phyloP scores from a whole-genome alignment of 2,329 filamentous ascomycete genomes.

The Xylariaceae sp. region DNA sequence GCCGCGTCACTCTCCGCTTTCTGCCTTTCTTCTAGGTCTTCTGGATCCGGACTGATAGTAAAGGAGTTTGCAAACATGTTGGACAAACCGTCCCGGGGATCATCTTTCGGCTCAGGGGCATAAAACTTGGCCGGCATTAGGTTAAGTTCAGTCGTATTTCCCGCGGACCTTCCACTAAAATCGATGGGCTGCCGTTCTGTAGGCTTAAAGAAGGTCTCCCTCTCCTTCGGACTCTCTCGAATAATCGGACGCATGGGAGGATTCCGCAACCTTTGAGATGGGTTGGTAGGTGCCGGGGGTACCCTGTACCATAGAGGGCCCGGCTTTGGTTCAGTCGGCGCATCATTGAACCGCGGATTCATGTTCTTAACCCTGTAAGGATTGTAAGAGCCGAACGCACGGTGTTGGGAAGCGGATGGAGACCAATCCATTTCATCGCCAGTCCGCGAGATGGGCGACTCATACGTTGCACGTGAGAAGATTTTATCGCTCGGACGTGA shows the following conservation, averaged over 20 bases:
- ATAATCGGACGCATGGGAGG: slow-evolving; percentile 53
- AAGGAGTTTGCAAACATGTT: slow-evolving; percentile 33
- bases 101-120: slow-evolving; percentile 29
- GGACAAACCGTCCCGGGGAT: slow-evolving; percentile 31
- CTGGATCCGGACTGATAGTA: slow-evolving; percentile 30
- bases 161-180: slow-evolving; percentile 18
- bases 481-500: neutral
- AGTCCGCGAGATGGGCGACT: slow-evolving; percentile 32
- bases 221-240: slow-evolving; percentile 41
- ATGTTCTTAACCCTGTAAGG: slow-evolving; percentile 37
- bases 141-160: slow-evolving; percentile 20
- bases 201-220: slow-evolving; percentile 45
- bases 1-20: slow-evolving; percentile 2
- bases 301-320: slow-evolving; percentile 65
- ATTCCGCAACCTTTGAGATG: slow-evolving; percentile 57
- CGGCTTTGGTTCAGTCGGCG: slow-evolving; percentile 39
- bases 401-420: slow-evolving; percentile 52
- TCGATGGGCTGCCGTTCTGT: slow-evolving; percentile 22
- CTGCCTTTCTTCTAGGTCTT: slow-evolving; percentile 19
- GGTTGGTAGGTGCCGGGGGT: slow-evolving; percentile 62
- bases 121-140: slow-evolving; percentile 30
- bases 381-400: slow-evolving; percentile 48
- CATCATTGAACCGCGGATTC: slow-evolving; percentile 43
- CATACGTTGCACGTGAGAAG: neutral
- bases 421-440: slow-evolving; percentile 70